Base-by-base conservation (phyloP, 208 protist species). In the Hexamita inflata region DNA sequence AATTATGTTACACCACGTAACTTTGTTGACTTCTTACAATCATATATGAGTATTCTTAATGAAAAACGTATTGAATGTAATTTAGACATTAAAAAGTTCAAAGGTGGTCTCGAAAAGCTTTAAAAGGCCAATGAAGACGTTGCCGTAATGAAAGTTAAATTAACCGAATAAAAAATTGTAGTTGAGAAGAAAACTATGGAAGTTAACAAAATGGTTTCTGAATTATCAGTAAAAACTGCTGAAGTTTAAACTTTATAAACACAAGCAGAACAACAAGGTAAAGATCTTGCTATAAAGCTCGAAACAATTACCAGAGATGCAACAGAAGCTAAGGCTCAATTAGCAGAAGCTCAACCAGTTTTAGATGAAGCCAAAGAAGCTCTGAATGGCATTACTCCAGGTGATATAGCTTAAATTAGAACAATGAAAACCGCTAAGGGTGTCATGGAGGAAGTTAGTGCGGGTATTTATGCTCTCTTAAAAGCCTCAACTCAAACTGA, bases 1-100 rank as follows among this genome's bases (percentile, higher is more conserved):
- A 96, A 96, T 81, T 96, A 96, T 81, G 93, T 97, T 30, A 97
- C 94, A 34, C 94, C 94, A 32, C 96, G 96, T 85, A 97, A 97
- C 85, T 98, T 94, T 82, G 86, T 98, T 75, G 94, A 96, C 78
- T 98, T 93, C 80, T 87, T 98, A 60, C 85, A 85, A 60, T 96
- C 92, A 82, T 98, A 97, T 81, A 81, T 88, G 39, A 40, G 11
- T 19, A n/a, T 62, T 32, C 61, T 73, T 7, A 15, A 75, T 42
- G 4, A 77, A 15, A 92, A 93, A 73, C 86, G 92, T 29, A 86
- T 92, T 73, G 86, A 89, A 39, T 93, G 94, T 68, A 87, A 94
- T 75, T 87, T 93, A 75, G 81, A 94, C 58, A 90, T 91, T 49
- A 84, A 92, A 58, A 90, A 93, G 77, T 91, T 98, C 66, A 90